A percentile compares a stretch with the other conserved stretches of the same genome.
phyloP scores from a whole-genome alignment of 1,284 basidiomycete genomes.

The Trametes hirsuta region DNA sequence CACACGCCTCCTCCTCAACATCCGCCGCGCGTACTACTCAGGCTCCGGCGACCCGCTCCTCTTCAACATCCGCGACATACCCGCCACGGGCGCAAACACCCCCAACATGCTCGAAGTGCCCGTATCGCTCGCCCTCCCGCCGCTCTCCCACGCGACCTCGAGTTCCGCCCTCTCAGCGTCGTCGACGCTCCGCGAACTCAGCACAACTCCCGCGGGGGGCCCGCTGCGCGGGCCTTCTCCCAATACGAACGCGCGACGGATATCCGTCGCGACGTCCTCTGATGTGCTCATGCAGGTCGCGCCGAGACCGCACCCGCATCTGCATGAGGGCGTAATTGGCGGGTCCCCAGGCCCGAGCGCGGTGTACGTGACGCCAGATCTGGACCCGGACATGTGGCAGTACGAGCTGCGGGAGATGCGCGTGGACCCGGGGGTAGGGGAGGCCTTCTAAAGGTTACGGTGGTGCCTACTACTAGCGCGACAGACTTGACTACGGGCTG shows the following conservation, averaged over 20 bases:
- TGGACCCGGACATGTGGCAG: slow-evolving; percentile 24
- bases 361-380: slow-evolving; percentile 11
- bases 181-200: slow-evolving; percentile 16
- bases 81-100: slow-evolving; percentile 11
- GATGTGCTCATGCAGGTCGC: slow-evolving; percentile 10
- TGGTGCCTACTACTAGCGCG: neutral
- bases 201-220: neutral
- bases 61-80: slow-evolving; percentile 19
- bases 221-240: neutral
- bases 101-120: slow-evolving; percentile 11
- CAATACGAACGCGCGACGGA: neutral
- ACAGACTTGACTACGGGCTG: no score
- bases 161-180: slow-evolving; percentile 3
- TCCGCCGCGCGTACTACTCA: slow-evolving; percentile 33
- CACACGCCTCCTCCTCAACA: slow-evolving; percentile 33
- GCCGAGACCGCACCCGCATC: slow-evolving; percentile 4
- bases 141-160: neutral
- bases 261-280: slow-evolving; percentile 8
- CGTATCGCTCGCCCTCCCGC: neutral
- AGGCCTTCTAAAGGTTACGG: neutral
- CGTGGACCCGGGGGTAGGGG: slow-evolving; percentile 10
- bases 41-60: slow-evolving; percentile 22
- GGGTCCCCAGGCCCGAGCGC: slow-evolving; percentile 1
- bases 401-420: slow-evolving; percentile 26
- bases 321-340: slow-evolving; percentile 4